Evolutionary conservation across 345 rosid genomes (phyloP), one percentile per base, ranked within the genome.

Genomic region (Diplotaxis tenuifolia): DNA sequence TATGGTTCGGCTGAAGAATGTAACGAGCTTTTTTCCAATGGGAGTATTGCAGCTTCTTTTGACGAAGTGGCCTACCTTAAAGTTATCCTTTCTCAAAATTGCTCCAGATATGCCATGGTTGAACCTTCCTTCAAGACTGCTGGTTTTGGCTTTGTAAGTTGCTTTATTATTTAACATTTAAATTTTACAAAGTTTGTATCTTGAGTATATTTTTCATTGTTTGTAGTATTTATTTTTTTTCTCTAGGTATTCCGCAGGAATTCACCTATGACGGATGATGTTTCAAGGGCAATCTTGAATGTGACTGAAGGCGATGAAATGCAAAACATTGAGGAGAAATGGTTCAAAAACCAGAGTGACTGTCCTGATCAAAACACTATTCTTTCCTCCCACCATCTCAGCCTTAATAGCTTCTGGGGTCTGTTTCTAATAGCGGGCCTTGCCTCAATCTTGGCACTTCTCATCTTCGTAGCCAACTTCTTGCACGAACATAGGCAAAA

Each of bases 241-340:
- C 10, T 9, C n/a, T n/a, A n/a, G 5, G 47, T 57, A 20, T 55
- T 14, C 64, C 15, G n/a, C 82, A 18, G 21, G 50, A 75, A 74
- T 5, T 82, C 86, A 0, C 83, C 81, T 20, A 57, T 82, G n/a
- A 84, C 77, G 4, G 15, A 61, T 16, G 69, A 80, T 62, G 14
- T 86, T 12, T 86, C 89, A 40, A 76, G 62, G 57, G 87, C 82
- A 18, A 78, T 85, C 73, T 74, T 85, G 65, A 80, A 38, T 12
- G 81, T 82, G 21, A 83, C 84, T 5, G 68, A 82, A 68, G 67
- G 75, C 22, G 65, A 22, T 0, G 77, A 23, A 58, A 79, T 84
- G 81, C 38, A 21, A 16, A 6, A 4, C 7, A 78, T 83, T 3
- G 75, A 68, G 45, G 29, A 70, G 3, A 70, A 25, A 20, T 70